Evolutionary conservation across 2,329 filamentous ascomycete species (phyloP).

Genomic region (Keithomyces neogunnii): DNA sequence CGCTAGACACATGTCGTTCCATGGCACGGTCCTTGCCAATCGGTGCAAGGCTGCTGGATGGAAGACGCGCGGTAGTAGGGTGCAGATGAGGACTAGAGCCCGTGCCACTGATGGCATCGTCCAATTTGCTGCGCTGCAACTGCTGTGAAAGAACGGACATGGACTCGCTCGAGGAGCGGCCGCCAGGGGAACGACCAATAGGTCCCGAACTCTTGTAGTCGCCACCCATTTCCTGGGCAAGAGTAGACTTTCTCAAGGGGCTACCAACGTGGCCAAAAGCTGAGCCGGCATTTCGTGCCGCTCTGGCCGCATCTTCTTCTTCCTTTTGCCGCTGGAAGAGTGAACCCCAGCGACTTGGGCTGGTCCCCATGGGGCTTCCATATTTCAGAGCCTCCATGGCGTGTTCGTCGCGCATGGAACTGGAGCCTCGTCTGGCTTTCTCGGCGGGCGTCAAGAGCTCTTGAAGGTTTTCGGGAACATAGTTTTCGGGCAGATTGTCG

Average conservation of each 20-base stretch:
- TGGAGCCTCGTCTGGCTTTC: conserved; percentile 52
- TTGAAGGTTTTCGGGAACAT: conserved; percentile 65
- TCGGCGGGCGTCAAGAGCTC: conserved; percentile 60
- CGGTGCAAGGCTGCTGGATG: conserved; percentile 28
- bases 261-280: conserved; percentile 59
- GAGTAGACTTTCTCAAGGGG: conserved; percentile 53
- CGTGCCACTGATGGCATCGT: conserved; percentile 23
- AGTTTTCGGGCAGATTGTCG: conserved; percentile 35
- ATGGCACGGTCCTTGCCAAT: conserved; percentile 34
- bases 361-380: conserved; percentile 51
- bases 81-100: conserved; percentile 40
- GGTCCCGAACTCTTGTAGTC: conserved; percentile 26
- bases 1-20: conserved; percentile 52
- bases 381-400: conserved; percentile 45
- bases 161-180: conserved; percentile 38
- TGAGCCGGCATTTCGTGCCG: conserved; percentile 33
- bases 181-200: conserved; percentile 28
- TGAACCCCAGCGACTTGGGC: conserved; percentile 53
- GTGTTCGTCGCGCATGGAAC: conserved; percentile 46
- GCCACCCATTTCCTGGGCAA: conserved; percentile 43
- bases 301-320: conserved; percentile 40
- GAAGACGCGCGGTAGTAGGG: conserved; percentile 34
- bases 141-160: conserved; percentile 54
- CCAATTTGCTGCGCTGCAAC: conserved; percentile 50
- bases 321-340: conserved; percentile 52